Evolutionary conservation across 164 flowering plant species (phyloP).

Genomic region (Berberis vulgaris): DNA sequence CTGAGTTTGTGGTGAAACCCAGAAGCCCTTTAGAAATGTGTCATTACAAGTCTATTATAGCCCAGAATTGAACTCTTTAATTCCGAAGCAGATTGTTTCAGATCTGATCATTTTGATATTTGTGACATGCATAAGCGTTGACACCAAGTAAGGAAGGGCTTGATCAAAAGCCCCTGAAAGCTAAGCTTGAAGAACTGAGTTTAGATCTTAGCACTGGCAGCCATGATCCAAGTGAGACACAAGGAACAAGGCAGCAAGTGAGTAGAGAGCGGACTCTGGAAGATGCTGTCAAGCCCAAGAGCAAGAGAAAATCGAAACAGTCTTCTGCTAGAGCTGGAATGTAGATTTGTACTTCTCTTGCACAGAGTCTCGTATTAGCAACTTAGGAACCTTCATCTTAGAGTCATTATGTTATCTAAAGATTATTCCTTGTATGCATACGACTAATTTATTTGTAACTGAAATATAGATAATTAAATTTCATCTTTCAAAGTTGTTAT

Average conservation of each 20-base stretch:
- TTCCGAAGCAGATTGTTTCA: background rate
- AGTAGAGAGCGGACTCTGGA: conserved; percentile 37
- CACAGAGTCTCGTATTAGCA: too few species aligned
- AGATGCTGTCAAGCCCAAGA: conserved; percentile 83
- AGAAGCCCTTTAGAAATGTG: background rate
- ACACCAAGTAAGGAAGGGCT: conserved; percentile 4
- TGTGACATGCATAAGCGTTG: conserved; percentile 24
- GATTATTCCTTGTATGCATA: too few species aligned
- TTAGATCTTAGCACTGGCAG: conserved; percentile 9
- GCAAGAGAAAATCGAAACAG: conserved; percentile 49
- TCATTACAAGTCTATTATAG: background rate
- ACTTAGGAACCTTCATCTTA: too few species aligned
- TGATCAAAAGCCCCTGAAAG: conserved; percentile 8
- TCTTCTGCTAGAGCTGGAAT: conserved; percentile 1
- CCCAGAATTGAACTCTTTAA: background rate
- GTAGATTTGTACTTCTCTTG: background rate
- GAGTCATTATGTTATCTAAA: too few species aligned
- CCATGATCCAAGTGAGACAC: conserved; percentile 16
- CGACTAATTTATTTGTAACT: too few species aligned
- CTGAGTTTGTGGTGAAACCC: too few species aligned
- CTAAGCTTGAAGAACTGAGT: conserved; percentile 15
- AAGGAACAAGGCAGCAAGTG: conserved; percentile 9
- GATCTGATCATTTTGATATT: background rate
- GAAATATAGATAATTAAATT: too few species aligned
- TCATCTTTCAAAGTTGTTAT: too few species aligned